Conservation (phyloP, 176 grass and related monocot genomes). For the Guadua angustifolia region DNA sequence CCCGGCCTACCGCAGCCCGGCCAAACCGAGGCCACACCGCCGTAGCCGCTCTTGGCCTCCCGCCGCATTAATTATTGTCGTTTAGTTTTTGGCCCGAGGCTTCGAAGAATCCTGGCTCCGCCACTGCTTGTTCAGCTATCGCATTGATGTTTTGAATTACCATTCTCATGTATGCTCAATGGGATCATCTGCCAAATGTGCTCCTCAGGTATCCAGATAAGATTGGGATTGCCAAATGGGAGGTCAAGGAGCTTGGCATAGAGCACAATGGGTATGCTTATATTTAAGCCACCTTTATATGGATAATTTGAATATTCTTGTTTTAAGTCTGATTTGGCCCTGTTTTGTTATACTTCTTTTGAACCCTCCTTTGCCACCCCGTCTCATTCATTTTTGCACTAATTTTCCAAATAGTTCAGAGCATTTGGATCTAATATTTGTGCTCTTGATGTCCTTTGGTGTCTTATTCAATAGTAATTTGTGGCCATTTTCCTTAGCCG, state of each 20-base stretch:
- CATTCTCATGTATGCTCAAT: constrained; percentile 26
- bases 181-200: constrained; percentile 26
- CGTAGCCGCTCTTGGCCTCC: too few relatives aligned
- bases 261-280: constrained; percentile 95
- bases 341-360: constrained; percentile 21
- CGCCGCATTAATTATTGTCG: too few relatives aligned
- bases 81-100: too few relatives aligned
- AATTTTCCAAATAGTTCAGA: constrained; percentile 24
- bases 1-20: too few relatives aligned
- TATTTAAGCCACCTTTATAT: constrained; percentile 41
- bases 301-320: constrained; percentile 23
- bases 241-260: constrained; percentile 96
- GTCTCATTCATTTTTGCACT: constrained; percentile 25
- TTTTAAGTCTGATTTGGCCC: constrained; percentile 21
- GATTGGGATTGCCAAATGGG: constrained; percentile 98
- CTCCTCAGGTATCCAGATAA: constrained; percentile 91
- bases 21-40: too few relatives aligned
- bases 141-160: constrained; percentile 30
- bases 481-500: background rate
- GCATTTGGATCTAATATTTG: background rate
- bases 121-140: constrained; percentile 34
- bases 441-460: constrained; percentile 1
- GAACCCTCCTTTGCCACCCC: background rate
- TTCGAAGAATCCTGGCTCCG: too few relatives aligned
- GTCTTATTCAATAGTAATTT: constrained; percentile 26